Percentiles rank a stretch among this genome's conserved stretches.
Conservation (phyloP, 257 asterid species). For the Asclepias syriaca region DNA sequence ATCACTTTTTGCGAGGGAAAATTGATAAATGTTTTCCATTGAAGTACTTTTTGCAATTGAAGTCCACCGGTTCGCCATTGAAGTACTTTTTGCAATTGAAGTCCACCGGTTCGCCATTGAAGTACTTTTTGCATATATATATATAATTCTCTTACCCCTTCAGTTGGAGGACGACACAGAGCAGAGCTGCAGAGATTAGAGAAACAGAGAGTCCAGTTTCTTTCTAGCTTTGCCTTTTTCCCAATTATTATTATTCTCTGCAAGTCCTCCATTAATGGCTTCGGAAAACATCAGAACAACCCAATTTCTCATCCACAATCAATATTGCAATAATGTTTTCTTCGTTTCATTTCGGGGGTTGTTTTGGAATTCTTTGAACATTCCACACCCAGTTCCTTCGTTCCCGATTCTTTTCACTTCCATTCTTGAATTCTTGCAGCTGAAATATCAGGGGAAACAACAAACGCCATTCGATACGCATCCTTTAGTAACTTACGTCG, state of each 20-base stretch:
- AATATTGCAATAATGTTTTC: background rate
- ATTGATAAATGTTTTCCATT: too few relatives aligned
- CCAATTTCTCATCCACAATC: background rate
- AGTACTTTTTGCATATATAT: too few relatives aligned
- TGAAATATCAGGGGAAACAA: slow-evolving; percentile 6
- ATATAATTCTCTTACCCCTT: too few relatives aligned
- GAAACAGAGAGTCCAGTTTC: background rate
- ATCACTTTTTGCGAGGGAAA: too few relatives aligned
- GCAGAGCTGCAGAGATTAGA: too few relatives aligned
- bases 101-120: too few relatives aligned
- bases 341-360: background rate
- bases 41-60: too few relatives aligned
- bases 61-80: too few relatives aligned
- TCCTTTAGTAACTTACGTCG: background rate
- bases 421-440: background rate
- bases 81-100: too few relatives aligned
- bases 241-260: background rate
- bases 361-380: too few relatives aligned
- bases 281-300: background rate
- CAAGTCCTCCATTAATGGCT: background rate
- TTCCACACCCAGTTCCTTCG: background rate
- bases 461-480: background rate
- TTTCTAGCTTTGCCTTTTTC: background rate
- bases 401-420: background rate
- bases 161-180: too few relatives aligned